These are phyloP conservation scores for Diplodia seriata DNA, from an alignment of 2,329 filamentous ascomycete genomes.

Conservation along the genomic window DNA sequence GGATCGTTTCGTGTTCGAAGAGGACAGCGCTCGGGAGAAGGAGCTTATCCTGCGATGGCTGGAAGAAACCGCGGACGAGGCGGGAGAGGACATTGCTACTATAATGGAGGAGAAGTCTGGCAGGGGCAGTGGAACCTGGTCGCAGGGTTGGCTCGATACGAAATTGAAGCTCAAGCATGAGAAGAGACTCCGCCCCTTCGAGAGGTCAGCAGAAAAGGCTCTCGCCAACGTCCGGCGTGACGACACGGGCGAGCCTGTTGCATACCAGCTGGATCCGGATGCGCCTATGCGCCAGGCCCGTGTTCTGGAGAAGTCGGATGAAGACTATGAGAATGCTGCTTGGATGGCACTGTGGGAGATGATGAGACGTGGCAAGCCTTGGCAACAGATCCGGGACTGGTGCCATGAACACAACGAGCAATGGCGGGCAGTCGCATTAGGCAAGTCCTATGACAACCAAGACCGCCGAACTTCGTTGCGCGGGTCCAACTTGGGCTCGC, in stretches of 20 bases:
- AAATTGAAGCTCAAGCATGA: slow-evolving; percentile 87
- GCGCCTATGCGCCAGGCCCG: slow-evolving; percentile 80
- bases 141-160: slow-evolving; percentile 91
- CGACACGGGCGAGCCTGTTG: slow-evolving; percentile 64
- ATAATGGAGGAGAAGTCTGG: slow-evolving; percentile 77
- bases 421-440: slow-evolving; percentile 87
- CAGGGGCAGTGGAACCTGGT: slow-evolving; percentile 76
- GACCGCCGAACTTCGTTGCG: slow-evolving; percentile 39
- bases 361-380: slow-evolving; percentile 79
- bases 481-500: slow-evolving; percentile 50
- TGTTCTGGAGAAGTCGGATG: slow-evolving; percentile 79
- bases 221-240: slow-evolving; percentile 48
- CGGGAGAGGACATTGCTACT: slow-evolving; percentile 74
- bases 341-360: slow-evolving; percentile 97
- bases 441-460: slow-evolving; percentile 64
- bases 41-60: slow-evolving; percentile 85
- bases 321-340: slow-evolving; percentile 86
- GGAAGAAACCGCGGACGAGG: slow-evolving; percentile 73
- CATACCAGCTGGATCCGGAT: slow-evolving; percentile 92
- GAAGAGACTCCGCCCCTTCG: slow-evolving; percentile 76
- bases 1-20: slow-evolving; percentile 75
- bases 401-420: slow-evolving; percentile 83
- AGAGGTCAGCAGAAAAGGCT: slow-evolving; percentile 54
- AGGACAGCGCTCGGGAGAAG: slow-evolving; percentile 78
- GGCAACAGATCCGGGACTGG: slow-evolving; percentile 80